Evolutionary conservation across 1,284 basidiomycete species (phyloP), one percentile per base, ranked within the genome.

Genomic region (Mycosarcoma maydis): DNA sequence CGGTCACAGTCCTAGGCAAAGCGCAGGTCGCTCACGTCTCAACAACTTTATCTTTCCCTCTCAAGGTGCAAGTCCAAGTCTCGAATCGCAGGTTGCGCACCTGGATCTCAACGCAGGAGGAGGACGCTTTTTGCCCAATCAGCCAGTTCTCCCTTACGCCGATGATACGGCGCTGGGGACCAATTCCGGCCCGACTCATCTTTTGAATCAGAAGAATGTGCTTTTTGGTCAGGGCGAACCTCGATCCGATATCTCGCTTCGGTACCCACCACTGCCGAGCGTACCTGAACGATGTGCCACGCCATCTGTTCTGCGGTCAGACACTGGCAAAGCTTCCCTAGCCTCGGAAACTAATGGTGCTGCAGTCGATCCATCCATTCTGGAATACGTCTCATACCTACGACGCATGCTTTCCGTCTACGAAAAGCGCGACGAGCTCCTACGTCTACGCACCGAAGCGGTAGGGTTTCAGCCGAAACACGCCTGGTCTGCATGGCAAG

Each of bases 401-500:
- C 46, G 42, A 7, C 22, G 42, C 13, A 38, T 55, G 32, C 26
- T 73, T 38, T 30, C 37, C 1, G 50, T 38, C 3, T 73, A 69
- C 26, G 34, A 54, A 26, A 41, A 51, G 43, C 45, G 71, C 29
- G 71, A 73, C 32, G 66, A 70, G 9, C 26, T 66, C 6, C 50
- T 69, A 10, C 66, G 66, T 10, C 34, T 73, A 9, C 59, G 71
- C 5, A 73, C 67, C 11, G 71, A 73, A 40, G 71, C 71, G 4
- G 61, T 73, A 17, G 71, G 66, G 4, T 73, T 73, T n/a, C 53
- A 70, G 38, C 71, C 71, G 1, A 37, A 30, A 8, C 40, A 41
- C n/a, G 71, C 71, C 9, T 73, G 59, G 34, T 44, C 49, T 2
- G 66, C 66, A 6, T 61, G 57, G 54, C 46, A 61, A 22, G 26